Evolutionary conservation across 768 basidiomycete species (phyloP).

Genomic region (Lactarius indigo): DNA sequence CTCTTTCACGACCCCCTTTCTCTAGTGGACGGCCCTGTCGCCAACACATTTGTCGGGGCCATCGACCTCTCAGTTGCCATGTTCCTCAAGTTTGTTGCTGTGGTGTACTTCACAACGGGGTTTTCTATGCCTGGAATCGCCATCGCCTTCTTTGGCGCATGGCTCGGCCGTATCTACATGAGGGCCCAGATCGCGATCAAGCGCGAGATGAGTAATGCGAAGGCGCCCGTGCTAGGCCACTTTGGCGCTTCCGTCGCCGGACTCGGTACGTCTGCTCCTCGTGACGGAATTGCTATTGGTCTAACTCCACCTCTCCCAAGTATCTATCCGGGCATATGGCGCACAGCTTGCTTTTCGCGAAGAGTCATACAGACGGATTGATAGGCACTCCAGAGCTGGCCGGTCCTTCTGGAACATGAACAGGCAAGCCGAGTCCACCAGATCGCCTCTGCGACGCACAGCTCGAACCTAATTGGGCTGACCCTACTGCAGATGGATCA

Average conservation of each 20-base stretch:
- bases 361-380: constrained; percentile 45
- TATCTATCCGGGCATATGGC: constrained; percentile 54
- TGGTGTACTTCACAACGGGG: constrained; percentile 38
- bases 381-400: constrained; percentile 46
- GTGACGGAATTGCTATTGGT: neutral
- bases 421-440: too few relatives aligned
- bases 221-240: constrained; percentile 47
- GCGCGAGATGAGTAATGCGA: constrained; percentile 51
- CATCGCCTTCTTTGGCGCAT: constrained; percentile 35
- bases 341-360: constrained; percentile 42
- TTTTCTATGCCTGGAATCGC: constrained; percentile 40
- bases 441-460: too few relatives aligned
- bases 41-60: too few relatives aligned
- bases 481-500: constrained; percentile 40
- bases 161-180: too few relatives aligned
- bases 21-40: constrained; percentile 37
- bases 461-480: too few relatives aligned
- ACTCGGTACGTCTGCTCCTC: constrained; percentile 32
- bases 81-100: constrained; percentile 36
- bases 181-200: too few relatives aligned
- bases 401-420: too few relatives aligned
- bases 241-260: constrained; percentile 52
- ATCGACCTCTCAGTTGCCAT: constrained; percentile 34
- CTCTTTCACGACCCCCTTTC: neutral
- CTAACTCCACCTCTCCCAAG: constrained; percentile 16